phyloP scores from a whole-genome alignment of 129 eudicot species.

The Cynara cardunculus region DNA sequence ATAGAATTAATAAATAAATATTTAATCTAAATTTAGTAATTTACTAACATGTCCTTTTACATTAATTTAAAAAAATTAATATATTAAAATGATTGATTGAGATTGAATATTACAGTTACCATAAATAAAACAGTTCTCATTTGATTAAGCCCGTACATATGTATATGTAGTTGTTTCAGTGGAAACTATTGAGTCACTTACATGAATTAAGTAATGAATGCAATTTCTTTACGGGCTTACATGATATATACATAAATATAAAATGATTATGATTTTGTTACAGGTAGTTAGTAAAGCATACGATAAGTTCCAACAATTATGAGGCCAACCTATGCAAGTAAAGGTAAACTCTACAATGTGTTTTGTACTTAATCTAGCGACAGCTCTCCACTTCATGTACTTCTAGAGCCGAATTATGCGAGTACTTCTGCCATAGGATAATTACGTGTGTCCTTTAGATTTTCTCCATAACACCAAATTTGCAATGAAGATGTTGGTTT shows the following conservation, averaged over 20 bases:
- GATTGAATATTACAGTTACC: too few relatives aligned
- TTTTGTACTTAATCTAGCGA: background rate
- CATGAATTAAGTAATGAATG: too few relatives aligned
- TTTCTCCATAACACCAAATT: background rate
- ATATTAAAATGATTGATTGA: too few relatives aligned
- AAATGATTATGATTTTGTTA: background rate
- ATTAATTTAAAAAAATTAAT: too few relatives aligned
- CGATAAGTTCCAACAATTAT: background rate
- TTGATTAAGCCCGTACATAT: too few relatives aligned
- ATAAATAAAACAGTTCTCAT: too few relatives aligned
- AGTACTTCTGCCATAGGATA: background rate
- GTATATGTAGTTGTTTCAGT: too few relatives aligned
- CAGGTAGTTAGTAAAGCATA: background rate
- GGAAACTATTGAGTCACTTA: background rate
- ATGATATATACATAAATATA: background rate
- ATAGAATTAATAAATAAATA: too few relatives aligned
- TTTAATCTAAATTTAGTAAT: too few relatives aligned
- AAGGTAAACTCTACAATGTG: background rate
- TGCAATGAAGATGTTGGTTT: background rate
- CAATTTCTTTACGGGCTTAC: background rate
- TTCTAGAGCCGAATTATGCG: background rate
- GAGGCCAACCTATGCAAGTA: background rate
- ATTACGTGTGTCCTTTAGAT: background rate
- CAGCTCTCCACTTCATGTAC: background rate
- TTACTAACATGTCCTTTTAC: too few relatives aligned